Percentiles rank a stretch among this genome's conserved stretches.
Evolutionary conservation across 176 grass and related monocot genomes (phyloP).

Genomic region (Eragrostis nindensis): DNA sequence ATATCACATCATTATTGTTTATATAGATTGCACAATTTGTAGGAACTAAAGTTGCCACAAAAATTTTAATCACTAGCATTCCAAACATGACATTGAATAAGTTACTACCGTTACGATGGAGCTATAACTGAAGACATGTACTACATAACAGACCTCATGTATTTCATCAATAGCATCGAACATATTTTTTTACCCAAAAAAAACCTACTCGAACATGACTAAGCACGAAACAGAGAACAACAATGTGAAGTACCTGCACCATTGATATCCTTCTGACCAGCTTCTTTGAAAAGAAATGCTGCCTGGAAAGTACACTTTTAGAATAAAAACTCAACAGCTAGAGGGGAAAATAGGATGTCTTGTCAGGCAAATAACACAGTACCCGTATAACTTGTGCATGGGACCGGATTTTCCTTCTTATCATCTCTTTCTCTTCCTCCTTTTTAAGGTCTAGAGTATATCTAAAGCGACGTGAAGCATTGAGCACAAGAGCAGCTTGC

Average conservation of each 20-base stretch:
- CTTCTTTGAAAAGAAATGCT: constrained; percentile 90
- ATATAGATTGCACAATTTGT: constrained; percentile 9
- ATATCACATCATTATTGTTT: not conserved
- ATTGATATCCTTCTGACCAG: constrained; percentile 64
- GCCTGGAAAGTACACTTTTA: constrained; percentile 66
- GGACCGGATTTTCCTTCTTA: constrained; percentile 68
- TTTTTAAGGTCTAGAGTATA: constrained; percentile 88
- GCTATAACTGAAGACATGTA: not conserved
- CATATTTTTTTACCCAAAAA: not conserved
- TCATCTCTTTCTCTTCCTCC: constrained; percentile 74
- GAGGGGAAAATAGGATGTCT: constrained; percentile 8
- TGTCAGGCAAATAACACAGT: constrained; percentile 32
- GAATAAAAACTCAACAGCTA: constrained; percentile 20
- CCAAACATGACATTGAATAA: not conserved
- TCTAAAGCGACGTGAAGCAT: constrained; percentile 84
- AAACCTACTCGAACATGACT: not conserved
- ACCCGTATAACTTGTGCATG: constrained; percentile 91
- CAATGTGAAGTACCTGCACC: constrained; percentile 38
- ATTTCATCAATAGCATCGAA: not conserved
- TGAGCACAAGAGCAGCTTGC: constrained; percentile 85
- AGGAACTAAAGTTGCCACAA: not conserved
- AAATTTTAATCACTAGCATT: not conserved
- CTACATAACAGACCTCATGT: not conserved
- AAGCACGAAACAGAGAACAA: constrained; percentile 19
- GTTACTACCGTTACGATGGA: not conserved